Evolutionary conservation across 345 rosid genomes (phyloP).

Genomic region (Clarkia xantiana): DNA sequence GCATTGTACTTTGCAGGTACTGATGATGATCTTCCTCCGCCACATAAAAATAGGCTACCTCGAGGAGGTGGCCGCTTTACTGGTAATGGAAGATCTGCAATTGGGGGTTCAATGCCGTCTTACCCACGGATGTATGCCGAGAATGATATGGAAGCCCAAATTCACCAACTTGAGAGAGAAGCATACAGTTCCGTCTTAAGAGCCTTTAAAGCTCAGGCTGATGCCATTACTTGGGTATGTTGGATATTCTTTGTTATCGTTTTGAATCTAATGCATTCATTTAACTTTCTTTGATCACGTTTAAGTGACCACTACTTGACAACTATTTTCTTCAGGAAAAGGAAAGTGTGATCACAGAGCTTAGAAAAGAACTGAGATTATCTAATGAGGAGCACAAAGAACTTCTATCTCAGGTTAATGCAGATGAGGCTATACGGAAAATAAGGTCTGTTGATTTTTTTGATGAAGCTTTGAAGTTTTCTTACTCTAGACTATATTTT

Average conservation of each 20-base stretch:
- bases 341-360: slow-evolving; percentile 73
- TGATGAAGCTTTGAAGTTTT: neutral
- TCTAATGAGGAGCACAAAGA: slow-evolving; percentile 84
- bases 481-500: no score
- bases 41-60: slow-evolving; percentile 49
- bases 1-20: slow-evolving; percentile 37
- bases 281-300: slow-evolving; percentile 17
- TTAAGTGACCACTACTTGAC: slow-evolving; percentile 19
- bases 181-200: slow-evolving; percentile 65
- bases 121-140: slow-evolving; percentile 62
- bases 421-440: slow-evolving; percentile 51
- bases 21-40: slow-evolving; percentile 76
- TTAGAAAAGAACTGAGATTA: slow-evolving; percentile 69
- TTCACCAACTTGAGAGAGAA: slow-evolving; percentile 82
- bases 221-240: slow-evolving; percentile 89
- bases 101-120: slow-evolving; percentile 25
- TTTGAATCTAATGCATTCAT: slow-evolving; percentile 9
- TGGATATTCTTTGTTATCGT: slow-evolving; percentile 1
- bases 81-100: slow-evolving; percentile 52
- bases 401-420: slow-evolving; percentile 62
- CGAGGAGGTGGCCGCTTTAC: slow-evolving; percentile 40
- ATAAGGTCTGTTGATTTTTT: slow-evolving; percentile 38
- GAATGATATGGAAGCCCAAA: slow-evolving; percentile 73
- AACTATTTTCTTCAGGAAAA: slow-evolving; percentile 53
- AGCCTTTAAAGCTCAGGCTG: slow-evolving; percentile 93